A percentile compares a stretch with the other conserved stretches of the same genome.
These are phyloP conservation scores for Trypanosoma cruzi DNA, from an alignment of 208 protist genomes.

Conservation along the genomic window DNA sequence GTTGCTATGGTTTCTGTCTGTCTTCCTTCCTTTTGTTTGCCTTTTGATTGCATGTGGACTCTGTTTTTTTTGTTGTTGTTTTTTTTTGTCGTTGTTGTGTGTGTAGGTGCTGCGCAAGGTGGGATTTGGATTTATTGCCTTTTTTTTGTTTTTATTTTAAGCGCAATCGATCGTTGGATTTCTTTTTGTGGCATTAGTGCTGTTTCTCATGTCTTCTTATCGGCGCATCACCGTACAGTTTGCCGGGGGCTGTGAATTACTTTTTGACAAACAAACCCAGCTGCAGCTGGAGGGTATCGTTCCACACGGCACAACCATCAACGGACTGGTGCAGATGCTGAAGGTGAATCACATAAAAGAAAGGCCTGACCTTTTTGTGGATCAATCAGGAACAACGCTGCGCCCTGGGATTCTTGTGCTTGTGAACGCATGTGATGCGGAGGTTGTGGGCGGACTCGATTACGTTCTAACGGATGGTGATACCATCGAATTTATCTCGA, in stretches of 20 bases:
- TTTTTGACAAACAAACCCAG: slow-evolving; percentile 63
- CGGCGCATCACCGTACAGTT: slow-evolving; percentile 52
- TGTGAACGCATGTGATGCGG: slow-evolving; percentile 94
- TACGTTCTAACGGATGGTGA: slow-evolving; percentile 88
- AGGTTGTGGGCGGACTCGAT: slow-evolving; percentile 86
- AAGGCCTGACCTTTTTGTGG: slow-evolving; percentile 75
- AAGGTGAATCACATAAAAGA: slow-evolving; percentile 60
- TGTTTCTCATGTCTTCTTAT: slow-evolving; percentile 19
- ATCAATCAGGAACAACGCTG: slow-evolving; percentile 53
- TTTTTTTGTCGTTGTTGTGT: too few relatives aligned
- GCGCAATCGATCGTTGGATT: background rate
- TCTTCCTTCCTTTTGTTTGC: too few relatives aligned
- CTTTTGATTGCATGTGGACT: too few relatives aligned
- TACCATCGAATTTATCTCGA: slow-evolving; percentile 93
- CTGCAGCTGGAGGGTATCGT: slow-evolving; percentile 41
- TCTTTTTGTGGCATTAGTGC: background rate
- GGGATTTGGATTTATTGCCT: too few relatives aligned
- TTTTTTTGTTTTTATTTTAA: background rate
- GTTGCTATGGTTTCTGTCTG: too few relatives aligned
- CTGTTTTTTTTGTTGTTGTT: too few relatives aligned
- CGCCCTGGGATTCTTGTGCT: slow-evolving; percentile 94
- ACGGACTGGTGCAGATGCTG: slow-evolving; percentile 59
- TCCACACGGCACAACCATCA: slow-evolving; percentile 41
- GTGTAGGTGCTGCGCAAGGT: too few relatives aligned
- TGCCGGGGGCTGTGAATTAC: slow-evolving; percentile 80